Evolutionary conservation across 352 stramenopile species (phyloP), one percentile per base, ranked within the genome.

Genomic region (Phytophthora cryptogea): DNA sequence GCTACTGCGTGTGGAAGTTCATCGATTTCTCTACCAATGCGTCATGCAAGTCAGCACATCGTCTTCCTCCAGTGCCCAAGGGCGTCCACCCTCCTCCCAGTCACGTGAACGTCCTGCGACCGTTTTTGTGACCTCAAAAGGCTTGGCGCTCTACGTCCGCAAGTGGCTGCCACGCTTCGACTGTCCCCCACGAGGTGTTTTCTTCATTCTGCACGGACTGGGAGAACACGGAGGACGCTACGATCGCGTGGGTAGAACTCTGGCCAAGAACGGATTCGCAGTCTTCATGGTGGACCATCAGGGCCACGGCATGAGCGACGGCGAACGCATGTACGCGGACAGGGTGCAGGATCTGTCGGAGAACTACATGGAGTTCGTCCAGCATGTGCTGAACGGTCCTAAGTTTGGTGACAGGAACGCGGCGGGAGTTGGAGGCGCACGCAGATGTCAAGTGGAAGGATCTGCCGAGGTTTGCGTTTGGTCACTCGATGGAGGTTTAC

Each of bases 211-310:
- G 2, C 78, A 89, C 33, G 80, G 78, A 5, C 41, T 88, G 42
- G 78, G 74, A 9, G 78, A 88, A 42, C 80, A 89, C 45, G 66
- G 48, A 13, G 68, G 63, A 1, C 71, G 78, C 2, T 86, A 86
- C 59, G 74, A 86, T 35, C 72, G 86, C 54, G 51, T 89, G 20
- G 78, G 55, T 9, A 58, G 68, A 23, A 58, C 54, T 27, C 28
- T 88, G 36, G 69, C 61, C 8, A 54, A 61, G 37, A 40, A 61
- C 5, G 78, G 72, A 9, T 77, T 80, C 27, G 76, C 78, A 1
- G 80, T 88, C 32, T 87, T 89, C 48, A 52, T 51, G 17, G 74
- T 88, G 37, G 78, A 88, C 66, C 71, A 83, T 43, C 78, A 89
- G 36, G 78, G 80, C 8, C 76, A 86, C 50, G 80, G 80, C 14